Conservation (phyloP, 208 protist species). For the Porcisia deanei region DNA sequence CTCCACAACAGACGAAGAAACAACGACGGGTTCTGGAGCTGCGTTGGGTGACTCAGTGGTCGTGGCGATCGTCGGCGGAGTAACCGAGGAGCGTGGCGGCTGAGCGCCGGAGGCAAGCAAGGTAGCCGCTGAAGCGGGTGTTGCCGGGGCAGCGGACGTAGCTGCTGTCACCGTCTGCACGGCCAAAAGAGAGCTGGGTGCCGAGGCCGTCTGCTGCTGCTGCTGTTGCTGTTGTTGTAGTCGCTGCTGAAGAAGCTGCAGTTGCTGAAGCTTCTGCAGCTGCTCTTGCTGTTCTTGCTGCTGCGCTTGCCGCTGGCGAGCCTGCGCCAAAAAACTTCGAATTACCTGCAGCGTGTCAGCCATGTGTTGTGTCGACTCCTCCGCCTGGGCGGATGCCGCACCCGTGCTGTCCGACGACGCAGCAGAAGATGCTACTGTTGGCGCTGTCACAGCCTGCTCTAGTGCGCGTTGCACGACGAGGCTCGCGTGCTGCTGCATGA, state of each 20-base stretch:
- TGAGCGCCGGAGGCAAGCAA: background rate
- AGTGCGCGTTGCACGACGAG: conserved; percentile 48
- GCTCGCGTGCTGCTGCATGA: conserved; percentile 40
- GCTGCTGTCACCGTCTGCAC: background rate
- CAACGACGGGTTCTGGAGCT: background rate
- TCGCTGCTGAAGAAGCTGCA: conserved; percentile 10
- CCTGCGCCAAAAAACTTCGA: conserved; percentile 31
- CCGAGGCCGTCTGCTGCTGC: conserved; percentile 7
- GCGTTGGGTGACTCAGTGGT: background rate
- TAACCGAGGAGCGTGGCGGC: conserved; percentile 3
- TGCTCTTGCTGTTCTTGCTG: conserved; percentile 17
- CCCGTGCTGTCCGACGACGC: conserved; percentile 1
- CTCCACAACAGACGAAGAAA: background rate
- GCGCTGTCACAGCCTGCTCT: conserved; percentile 39
- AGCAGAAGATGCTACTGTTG: conserved; percentile 5
- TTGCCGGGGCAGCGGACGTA: background rate
- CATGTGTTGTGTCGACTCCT: conserved; percentile 25
- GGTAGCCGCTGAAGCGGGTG: background rate
- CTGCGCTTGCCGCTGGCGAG: conserved; percentile 24
- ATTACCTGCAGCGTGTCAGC: conserved; percentile 28
- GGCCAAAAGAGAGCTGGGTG: background rate
- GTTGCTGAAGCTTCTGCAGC: conserved; percentile 13
- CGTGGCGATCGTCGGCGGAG: conserved; percentile 5
- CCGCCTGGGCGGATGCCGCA: conserved; percentile 1
- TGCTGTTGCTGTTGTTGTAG: conserved; percentile 18